Base-by-base conservation (phyloP, 768 basidiomycete species). In the Boletus subparvulus region DNA sequence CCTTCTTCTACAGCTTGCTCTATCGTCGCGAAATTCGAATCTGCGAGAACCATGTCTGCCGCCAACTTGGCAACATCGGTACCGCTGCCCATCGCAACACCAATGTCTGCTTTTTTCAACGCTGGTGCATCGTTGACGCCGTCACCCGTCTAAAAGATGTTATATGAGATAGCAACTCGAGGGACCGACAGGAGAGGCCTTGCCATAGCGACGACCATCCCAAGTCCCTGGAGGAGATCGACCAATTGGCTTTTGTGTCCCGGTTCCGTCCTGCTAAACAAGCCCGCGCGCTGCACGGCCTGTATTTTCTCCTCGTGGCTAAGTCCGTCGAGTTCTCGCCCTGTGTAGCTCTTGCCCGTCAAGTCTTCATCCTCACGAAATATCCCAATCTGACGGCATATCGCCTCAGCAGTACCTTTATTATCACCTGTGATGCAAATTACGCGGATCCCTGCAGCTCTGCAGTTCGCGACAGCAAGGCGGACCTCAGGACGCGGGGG, bases 61-160 rank as follows among this genome's bases (percentile, higher is more conserved):
- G 96, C 97, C 57, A 97, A 78, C 75, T 98, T 98, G 59, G 96
- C 96, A 42, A 99, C 96, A 69, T 99, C 97, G 1, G 97, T 99
- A 51, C 96, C 96, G 55, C 93, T 95, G 45, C 96, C 96, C 96
- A 99, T 99, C 4, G 96, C 95, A 50, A 99, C 89, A 72, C 96
- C 96, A 65, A 99, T 99, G 65, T 96, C 94, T 13, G 96, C 97
- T 75, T 90, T 95, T 72, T 96, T 95, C 65, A 99, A 75, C 0
- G 96, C 97, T 35, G 95, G 95, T 3, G 97, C 96, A 66, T 99
- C 96, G 63, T 99, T 99, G 55, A 99, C 97, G 64, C 96, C 96
- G 68, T 98, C 96, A 56, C 94, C 94, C 54, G 92, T 94, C 92
- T 93, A 60, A 33, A 47, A 8, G 1, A 45, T 32, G 36, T n/a